Evolutionary conservation across 768 basidiomycete species (phyloP), one percentile per base, ranked within the genome.

Genomic region (Infundibulicybe gibba): DNA sequence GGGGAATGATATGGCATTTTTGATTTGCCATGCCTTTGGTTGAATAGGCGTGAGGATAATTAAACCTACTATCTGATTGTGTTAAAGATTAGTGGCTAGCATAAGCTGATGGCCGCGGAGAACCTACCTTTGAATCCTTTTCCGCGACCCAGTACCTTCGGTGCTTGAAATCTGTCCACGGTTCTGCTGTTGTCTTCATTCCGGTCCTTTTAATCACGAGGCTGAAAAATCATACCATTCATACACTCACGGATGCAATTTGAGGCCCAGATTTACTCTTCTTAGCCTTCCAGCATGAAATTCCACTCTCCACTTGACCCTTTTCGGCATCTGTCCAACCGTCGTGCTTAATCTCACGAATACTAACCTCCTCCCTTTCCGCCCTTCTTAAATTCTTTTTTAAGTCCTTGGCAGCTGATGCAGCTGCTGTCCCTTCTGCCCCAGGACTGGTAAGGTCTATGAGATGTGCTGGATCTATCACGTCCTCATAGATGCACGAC

Each of bases 401-500:
- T 53, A 84, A 59, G 46, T 79, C 79, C 60, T 81, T 83, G 49
- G 80, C 72, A 48, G 69, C 65, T 49, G 66, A 55, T 49, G 60
- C 20, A 2, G 66, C 68, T 48, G 67, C 63, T 15, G 62, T 61
- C 0, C 69, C 71, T 40, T 68, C 65, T 10, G 58, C 57, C 5
- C 67, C 62, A 0, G 66, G 62, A 13, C 60, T 58, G 2, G 68
- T 71, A 42, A 76, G 48, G 19, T 72, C 63, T 13, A 75, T 51
- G 14, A 77, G 59, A 48, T 72, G 71, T 17, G 67, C 71, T 0
- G 81, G 75, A 44, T 79, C 70, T 11, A 80, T 64, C 32, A 77
- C 67, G 43, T 84, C 81, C 55, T 86, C 83, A 42, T 78, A 77
- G 41, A 86, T 81, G 48, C 81, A 85, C 43, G 74, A 72, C 37